These are phyloP conservation scores for Polygonum maritimum DNA, from an alignment of 148 eudicot genomes.

Conservation along the genomic window DNA sequence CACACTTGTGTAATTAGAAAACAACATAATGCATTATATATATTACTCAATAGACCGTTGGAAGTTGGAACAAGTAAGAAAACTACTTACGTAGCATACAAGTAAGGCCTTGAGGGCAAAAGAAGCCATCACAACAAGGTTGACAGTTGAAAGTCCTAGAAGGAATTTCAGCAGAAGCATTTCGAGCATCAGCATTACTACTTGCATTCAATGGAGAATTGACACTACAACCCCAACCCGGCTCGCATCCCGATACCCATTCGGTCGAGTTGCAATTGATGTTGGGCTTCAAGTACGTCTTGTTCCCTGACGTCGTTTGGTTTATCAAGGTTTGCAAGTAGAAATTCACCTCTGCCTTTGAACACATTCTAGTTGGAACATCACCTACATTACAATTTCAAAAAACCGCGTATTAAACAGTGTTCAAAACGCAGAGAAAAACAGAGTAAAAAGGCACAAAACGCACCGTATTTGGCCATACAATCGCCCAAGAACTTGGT, in stretches of 20 bases:
- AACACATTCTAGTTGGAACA: slow-evolving; percentile 26
- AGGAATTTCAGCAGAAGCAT: slow-evolving; percentile 19
- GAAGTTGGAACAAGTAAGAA: not conserved
- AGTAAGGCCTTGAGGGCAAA: slow-evolving; percentile 42
- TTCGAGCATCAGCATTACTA: slow-evolving; percentile 1
- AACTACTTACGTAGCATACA: slow-evolving; percentile 44
- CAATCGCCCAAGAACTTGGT: slow-evolving; percentile 19
- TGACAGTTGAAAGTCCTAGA: slow-evolving; percentile 25
- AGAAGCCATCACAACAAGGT: slow-evolving; percentile 42
- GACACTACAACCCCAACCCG: slow-evolving; percentile 41
- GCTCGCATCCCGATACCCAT: slow-evolving; percentile 41
- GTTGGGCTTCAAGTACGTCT: slow-evolving; percentile 14
- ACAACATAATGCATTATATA: not conserved
- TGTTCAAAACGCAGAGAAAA: too few relatives aligned
- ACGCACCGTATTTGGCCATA: slow-evolving; percentile 17
- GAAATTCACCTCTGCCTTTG: slow-evolving; percentile 25
- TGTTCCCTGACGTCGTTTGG: not conserved
- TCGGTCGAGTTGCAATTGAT: slow-evolving; percentile 30
- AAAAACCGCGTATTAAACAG: too few relatives aligned
- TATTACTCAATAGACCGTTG: not conserved
- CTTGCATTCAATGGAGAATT: not conserved
- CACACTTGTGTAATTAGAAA: too few relatives aligned
- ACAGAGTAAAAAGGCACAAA: not conserved
- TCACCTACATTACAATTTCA: slow-evolving; percentile 24
- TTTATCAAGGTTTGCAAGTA: slow-evolving; percentile 17